Evolutionary conservation across 2,329 filamentous ascomycete genomes (phyloP).

Genomic region (Daldinia eschscholtzii): DNA sequence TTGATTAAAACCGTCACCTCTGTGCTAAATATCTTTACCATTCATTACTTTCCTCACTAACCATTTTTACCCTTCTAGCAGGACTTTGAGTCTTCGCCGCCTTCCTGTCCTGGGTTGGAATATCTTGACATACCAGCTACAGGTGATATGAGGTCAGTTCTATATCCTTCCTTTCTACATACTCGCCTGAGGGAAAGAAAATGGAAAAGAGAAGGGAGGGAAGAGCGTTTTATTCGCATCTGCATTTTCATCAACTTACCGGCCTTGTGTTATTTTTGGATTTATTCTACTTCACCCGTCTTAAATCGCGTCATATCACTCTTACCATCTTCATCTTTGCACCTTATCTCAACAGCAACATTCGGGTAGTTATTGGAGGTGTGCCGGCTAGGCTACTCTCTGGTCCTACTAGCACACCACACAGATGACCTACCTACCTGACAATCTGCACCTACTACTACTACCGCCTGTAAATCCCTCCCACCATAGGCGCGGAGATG

Average conservation of each 20-base stretch:
- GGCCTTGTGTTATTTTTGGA: slow-evolving; percentile 12
- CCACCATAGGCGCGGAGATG: slow-evolving; percentile 46
- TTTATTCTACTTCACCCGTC: slow-evolving; percentile 18
- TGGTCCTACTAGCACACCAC: slow-evolving; percentile 47
- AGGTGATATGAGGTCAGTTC: slow-evolving; percentile 68
- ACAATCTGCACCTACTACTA: slow-evolving; percentile 43
- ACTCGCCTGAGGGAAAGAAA: slow-evolving; percentile 11
- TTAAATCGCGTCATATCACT: slow-evolving; percentile 21
- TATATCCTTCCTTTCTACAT: slow-evolving; percentile 1
- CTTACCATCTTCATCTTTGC: slow-evolving; percentile 29
- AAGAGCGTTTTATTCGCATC: background rate
- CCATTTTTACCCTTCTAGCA: slow-evolving; percentile 56
- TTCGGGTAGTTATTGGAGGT: slow-evolving; percentile 44
- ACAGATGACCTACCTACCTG: slow-evolving; percentile 38
- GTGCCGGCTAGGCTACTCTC: slow-evolving; percentile 44
- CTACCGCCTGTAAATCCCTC: slow-evolving; percentile 43
- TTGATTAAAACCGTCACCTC: slow-evolving; percentile 40
- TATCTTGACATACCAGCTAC: slow-evolving; percentile 66
- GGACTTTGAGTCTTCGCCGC: slow-evolving; percentile 68
- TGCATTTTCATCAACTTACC: background rate
- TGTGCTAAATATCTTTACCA: slow-evolving; percentile 35
- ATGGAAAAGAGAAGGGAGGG: background rate
- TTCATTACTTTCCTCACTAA: slow-evolving; percentile 50
- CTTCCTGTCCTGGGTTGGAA: slow-evolving; percentile 63
- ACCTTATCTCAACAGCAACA: slow-evolving; percentile 13